Evolutionary conservation across 306 rosid genomes (phyloP).

Genomic region (Vigna trinervia): DNA sequence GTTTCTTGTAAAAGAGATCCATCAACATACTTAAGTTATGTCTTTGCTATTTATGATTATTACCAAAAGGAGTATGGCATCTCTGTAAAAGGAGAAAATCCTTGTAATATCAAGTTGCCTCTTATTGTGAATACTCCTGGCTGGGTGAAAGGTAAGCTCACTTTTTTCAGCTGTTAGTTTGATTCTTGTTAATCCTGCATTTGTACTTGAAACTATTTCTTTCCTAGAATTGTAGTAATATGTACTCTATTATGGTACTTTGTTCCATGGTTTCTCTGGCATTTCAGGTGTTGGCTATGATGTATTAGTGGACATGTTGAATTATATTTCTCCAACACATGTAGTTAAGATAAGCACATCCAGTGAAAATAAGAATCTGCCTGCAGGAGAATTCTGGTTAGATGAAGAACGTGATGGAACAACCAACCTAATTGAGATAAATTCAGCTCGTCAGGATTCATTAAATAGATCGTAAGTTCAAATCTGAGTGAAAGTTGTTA

Average conservation of each 20-base stretch:
- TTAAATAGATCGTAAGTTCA: slow-evolving; percentile 76
- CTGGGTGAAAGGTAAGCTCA: slow-evolving; percentile 87
- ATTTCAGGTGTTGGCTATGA: slow-evolving; percentile 84
- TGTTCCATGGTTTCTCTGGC: slow-evolving; percentile 36
- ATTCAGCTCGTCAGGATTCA: slow-evolving; percentile 77
- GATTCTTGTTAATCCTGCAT: slow-evolving; percentile 29
- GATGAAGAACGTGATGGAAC: slow-evolving; percentile 51
- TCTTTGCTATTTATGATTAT: slow-evolving; percentile 64
- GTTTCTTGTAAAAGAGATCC: slow-evolving; percentile 82
- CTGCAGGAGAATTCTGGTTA: slow-evolving; percentile 83
- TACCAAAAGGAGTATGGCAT: slow-evolving; percentile 57
- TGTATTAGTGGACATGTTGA: slow-evolving; percentile 77
- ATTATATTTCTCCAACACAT: slow-evolving; percentile 74
- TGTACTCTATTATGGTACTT: slow-evolving; percentile 21
- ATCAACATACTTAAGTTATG: slow-evolving; percentile 56
- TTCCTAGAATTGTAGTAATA: slow-evolving; percentile 13
- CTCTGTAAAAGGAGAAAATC: slow-evolving; percentile 45
- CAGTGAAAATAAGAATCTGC: slow-evolving; percentile 73
- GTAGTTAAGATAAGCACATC: slow-evolving; percentile 76
- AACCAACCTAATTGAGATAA: slow-evolving; percentile 69
- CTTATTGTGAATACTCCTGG: slow-evolving; percentile 92
- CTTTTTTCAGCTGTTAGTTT: slow-evolving; percentile 13
- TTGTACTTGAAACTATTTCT: slow-evolving; percentile 26
- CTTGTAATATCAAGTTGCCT: slow-evolving; percentile 64
- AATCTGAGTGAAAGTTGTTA: slow-evolving; percentile 32